phyloP scores from a whole-genome alignment of 2,329 filamentous ascomycete species.

The Pyricularia grisea region DNA sequence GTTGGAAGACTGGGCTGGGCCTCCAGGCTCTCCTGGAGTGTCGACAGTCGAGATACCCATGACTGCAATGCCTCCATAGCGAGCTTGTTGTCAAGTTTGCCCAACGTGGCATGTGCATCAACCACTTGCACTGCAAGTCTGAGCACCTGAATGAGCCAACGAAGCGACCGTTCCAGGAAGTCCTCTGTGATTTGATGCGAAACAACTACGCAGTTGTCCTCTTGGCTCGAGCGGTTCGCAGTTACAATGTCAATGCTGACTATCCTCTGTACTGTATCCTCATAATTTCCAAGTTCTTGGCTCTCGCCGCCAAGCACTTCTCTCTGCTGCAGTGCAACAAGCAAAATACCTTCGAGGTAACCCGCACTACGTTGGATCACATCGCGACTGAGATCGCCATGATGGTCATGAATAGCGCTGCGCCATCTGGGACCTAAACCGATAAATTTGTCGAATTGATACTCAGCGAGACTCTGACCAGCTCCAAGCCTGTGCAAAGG shows the following conservation, averaged over 20 bases:
- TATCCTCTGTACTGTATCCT: slow-evolving; percentile 3
- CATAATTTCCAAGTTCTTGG: neutral
- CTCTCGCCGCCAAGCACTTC: slow-evolving; percentile 27
- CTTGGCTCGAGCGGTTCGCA: neutral
- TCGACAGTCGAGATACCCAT: slow-evolving; percentile 39
- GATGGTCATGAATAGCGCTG: slow-evolving; percentile 60
- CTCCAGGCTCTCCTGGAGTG: slow-evolving; percentile 29
- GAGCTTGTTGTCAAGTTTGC: slow-evolving; percentile 35
- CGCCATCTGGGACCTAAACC: slow-evolving; percentile 64
- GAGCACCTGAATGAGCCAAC: slow-evolving; percentile 64
- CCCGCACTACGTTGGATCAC: slow-evolving; percentile 73
- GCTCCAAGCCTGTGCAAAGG: slow-evolving; percentile 19
- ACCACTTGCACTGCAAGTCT: slow-evolving; percentile 52
- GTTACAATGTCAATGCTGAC: slow-evolving; percentile 7
- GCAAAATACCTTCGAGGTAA: slow-evolving; percentile 77
- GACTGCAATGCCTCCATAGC: slow-evolving; percentile 35
- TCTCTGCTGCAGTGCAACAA: slow-evolving; percentile 54
- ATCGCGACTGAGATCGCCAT: slow-evolving; percentile 72
- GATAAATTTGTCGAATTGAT: slow-evolving; percentile 70
- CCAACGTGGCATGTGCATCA: slow-evolving; percentile 57
- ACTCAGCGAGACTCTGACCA: slow-evolving; percentile 39
- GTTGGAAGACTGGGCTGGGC: slow-evolving; percentile 38
- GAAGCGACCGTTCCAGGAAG: slow-evolving; percentile 20
- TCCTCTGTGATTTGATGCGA: slow-evolving; percentile 5
- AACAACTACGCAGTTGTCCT: neutral